Conservation (phyloP, 495 filamentous ascomycete species). For the Xylaria bambusicola region DNA sequence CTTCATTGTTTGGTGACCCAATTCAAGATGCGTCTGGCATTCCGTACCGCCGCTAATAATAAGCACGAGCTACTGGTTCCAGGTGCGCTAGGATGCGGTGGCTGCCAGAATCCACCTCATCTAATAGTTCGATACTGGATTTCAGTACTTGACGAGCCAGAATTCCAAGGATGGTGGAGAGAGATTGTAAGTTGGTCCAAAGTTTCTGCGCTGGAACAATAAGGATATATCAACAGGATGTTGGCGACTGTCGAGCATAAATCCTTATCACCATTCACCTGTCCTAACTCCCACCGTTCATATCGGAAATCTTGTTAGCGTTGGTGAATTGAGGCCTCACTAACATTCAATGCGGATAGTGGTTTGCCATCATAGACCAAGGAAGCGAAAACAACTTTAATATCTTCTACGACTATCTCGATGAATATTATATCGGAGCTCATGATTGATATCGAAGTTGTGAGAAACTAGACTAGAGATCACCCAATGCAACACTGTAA, state of each 20-base stretch:
- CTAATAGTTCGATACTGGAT: slow-evolving; percentile 58
- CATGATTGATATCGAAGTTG: too few relatives aligned
- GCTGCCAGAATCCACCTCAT: slow-evolving; percentile 58
- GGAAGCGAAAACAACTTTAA: slow-evolving; percentile 52
- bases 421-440: slow-evolving; percentile 38
- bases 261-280: not conserved
- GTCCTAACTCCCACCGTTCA: too few relatives aligned
- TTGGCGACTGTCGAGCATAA: too few relatives aligned
- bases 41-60: slow-evolving; percentile 55
- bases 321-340: too few relatives aligned
- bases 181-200: slow-evolving; percentile 34
- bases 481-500: too few relatives aligned
- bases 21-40: slow-evolving; percentile 59
- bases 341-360: slow-evolving; percentile 5
- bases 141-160: slow-evolving; percentile 58
- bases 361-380: slow-evolving; percentile 56
- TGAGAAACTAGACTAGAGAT: too few relatives aligned
- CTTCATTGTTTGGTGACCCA: slow-evolving; percentile 53
- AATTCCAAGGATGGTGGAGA: slow-evolving; percentile 63
- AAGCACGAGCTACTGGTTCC: slow-evolving; percentile 59
- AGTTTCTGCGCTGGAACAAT: too few relatives aligned
- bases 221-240: too few relatives aligned
- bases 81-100: slow-evolving; percentile 67
- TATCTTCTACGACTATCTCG: slow-evolving; percentile 49
- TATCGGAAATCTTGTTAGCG: too few relatives aligned